Percentiles rank a stretch among this genome's conserved stretches.
phyloP scores from a whole-genome alignment of 257 asterid species.

The Capsicum chinense region DNA sequence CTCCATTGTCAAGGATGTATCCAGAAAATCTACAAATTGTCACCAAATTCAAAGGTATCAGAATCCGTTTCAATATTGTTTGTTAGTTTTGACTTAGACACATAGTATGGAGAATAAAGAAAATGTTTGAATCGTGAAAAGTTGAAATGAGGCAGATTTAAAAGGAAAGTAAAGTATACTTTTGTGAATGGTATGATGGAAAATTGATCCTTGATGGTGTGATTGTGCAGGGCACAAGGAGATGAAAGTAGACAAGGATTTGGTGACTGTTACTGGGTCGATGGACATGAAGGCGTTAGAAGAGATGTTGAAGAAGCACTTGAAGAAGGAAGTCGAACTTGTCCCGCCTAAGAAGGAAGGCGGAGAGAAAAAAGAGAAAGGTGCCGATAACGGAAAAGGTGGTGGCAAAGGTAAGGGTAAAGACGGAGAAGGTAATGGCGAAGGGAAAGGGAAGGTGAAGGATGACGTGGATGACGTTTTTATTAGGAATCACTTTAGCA shows the following conservation, averaged over 20 bases:
- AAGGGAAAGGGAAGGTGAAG: neutral
- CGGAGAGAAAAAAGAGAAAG: constrained; percentile 45
- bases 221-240: constrained; percentile 61
- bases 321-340: constrained; percentile 65
- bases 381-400: constrained; percentile 27
- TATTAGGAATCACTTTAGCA: constrained; percentile 78
- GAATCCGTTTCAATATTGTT: neutral
- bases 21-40: constrained; percentile 62
- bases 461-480: neutral
- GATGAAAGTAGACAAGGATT: constrained; percentile 66
- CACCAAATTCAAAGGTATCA: constrained; percentile 65
- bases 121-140: no score
- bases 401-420: constrained; percentile 28
- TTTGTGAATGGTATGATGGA: neutral
- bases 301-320: constrained; percentile 63
- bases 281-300: constrained; percentile 75
- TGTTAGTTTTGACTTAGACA: no score
- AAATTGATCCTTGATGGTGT: neutral
- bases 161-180: no score
- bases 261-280: constrained; percentile 81
- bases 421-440: constrained; percentile 19
- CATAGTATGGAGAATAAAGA: no score
- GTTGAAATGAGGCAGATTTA: no score
- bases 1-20: constrained; percentile 91
- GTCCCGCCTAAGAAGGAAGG: constrained; percentile 67